phyloP scores from a whole-genome alignment of 768 basidiomycete species.

The Leucosporidium yakuticum region DNA sequence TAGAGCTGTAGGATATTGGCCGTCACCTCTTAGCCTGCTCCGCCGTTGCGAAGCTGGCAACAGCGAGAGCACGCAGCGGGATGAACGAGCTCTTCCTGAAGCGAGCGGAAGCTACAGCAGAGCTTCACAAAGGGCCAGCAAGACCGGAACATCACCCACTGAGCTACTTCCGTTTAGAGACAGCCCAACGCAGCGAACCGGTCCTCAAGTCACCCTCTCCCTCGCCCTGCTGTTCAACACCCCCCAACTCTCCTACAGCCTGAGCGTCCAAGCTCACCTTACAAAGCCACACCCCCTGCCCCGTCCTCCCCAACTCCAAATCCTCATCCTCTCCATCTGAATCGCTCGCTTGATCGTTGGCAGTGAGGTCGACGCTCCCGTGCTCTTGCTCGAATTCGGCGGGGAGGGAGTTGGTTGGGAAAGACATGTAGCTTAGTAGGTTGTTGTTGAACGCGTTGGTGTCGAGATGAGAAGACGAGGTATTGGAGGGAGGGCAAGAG shows the following conservation, averaged over 20 bases:
- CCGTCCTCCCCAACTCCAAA: constrained; percentile 68
- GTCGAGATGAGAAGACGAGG: no score
- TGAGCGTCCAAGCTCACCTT: constrained; percentile 53
- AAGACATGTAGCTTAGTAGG: background rate
- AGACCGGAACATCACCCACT: no score
- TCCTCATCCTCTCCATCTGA: constrained; percentile 68
- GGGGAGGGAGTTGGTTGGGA: constrained; percentile 23
- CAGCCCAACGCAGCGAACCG: background rate
- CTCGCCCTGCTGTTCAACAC: background rate
- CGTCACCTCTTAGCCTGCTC: no score
- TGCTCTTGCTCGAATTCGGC: constrained; percentile 32
- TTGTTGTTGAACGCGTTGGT: no score
- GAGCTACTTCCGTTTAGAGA: background rate
- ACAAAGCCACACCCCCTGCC: constrained; percentile 75
- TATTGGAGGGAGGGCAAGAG: no score
- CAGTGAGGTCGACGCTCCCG: constrained; percentile 25
- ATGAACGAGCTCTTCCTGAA: no score
- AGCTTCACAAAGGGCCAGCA: no score
- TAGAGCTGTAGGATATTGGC: no score
- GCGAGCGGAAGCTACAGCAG: no score
- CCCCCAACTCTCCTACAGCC: background rate
- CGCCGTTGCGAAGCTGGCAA: no score
- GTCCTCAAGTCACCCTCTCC: no score
- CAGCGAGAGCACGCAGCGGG: no score
- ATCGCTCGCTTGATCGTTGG: constrained; percentile 49